Evolutionary conservation across 805 yeast species (phyloP).

Genomic region (Saccharomycopsis amapae): DNA sequence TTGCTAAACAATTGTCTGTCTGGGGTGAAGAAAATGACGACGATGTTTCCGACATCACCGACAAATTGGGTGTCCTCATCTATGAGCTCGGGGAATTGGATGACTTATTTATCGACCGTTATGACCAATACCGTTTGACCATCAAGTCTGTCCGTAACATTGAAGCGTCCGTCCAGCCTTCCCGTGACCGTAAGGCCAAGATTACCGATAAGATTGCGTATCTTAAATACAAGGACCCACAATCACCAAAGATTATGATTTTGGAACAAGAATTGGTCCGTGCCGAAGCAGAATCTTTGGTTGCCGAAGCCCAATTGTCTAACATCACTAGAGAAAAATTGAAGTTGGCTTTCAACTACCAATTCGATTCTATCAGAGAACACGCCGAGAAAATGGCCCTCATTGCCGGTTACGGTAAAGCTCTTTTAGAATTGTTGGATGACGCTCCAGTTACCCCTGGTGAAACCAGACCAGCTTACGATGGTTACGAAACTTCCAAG

Average conservation of each 20-base stretch:
- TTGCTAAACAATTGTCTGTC: conserved; percentile 71
- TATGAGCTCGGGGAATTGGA: conserved; percentile 82
- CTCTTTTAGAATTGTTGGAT: conserved; percentile 72
- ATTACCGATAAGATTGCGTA: conserved; percentile 81
- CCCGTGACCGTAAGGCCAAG: conserved; percentile 79
- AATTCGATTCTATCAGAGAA: conserved; percentile 80
- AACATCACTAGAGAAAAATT: conserved; percentile 84
- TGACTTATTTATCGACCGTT: conserved; percentile 78
- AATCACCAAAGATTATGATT: conserved; percentile 68
- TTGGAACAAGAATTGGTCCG: conserved; percentile 86
- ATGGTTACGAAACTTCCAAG: conserved; percentile 82
- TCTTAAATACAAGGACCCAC: conserved; percentile 79
- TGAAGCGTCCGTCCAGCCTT: conserved; percentile 82
- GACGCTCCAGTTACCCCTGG: conserved; percentile 87
- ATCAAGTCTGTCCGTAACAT: conserved; percentile 76
- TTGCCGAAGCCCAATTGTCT: conserved; percentile 86
- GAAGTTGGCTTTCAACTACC: conserved; percentile 77
- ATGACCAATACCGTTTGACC: conserved; percentile 81
- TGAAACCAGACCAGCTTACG: conserved; percentile 85
- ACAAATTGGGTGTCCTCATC: conserved; percentile 75
- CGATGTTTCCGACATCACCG: conserved; percentile 80
- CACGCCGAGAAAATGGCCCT: conserved; percentile 79
- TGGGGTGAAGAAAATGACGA: conserved; percentile 90
- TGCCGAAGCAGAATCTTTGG: conserved; percentile 87
- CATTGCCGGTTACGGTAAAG: conserved; percentile 87